Conservation (phyloP, 2,329 filamentous ascomycete species). For the Ophiosphaerella korrae region DNA sequence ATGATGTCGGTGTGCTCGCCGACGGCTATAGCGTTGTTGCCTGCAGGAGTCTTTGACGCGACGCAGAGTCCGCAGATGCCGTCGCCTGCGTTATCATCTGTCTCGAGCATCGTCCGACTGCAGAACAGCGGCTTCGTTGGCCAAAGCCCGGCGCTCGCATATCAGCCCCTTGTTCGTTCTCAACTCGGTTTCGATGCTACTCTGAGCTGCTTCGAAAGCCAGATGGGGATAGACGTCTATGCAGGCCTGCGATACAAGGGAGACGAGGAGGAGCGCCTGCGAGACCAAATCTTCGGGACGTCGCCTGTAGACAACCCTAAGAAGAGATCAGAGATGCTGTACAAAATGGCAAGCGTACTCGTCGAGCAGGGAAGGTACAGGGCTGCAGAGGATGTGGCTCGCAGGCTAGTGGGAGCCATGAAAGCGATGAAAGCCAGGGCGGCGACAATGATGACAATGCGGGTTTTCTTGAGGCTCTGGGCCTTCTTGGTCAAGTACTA, state of each 20-base stretch:
- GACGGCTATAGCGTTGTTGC: constrained; percentile 5
- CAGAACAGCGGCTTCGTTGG: constrained; percentile 18
- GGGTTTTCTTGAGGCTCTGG: constrained; percentile 11
- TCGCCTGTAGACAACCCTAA: no score
- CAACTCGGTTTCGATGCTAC: no score
- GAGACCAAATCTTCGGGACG: no score
- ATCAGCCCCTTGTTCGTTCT: constrained; percentile 11
- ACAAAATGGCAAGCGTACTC: no score
- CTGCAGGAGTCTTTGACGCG: not conserved
- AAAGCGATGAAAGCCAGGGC: not conserved
- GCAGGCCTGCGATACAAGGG: no score
- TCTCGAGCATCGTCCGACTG: constrained; percentile 19
- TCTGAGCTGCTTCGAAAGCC: no score
- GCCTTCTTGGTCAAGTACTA: constrained; percentile 17
- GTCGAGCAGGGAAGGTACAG: no score
- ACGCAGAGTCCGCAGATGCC: constrained; percentile 10
- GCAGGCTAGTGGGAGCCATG: no score
- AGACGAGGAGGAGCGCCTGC: no score
- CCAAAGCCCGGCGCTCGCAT: constrained; percentile 19
- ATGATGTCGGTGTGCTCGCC: constrained; percentile 9
- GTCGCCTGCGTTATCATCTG: constrained; percentile 19
- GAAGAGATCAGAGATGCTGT: no score
- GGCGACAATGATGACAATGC: constrained; percentile 5
- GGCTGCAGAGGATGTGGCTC: no score
- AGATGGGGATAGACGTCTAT: no score